Conservation (phyloP, 2,329 filamentous ascomycete genomes). For the Arthrobotrys entomopaga region DNA sequence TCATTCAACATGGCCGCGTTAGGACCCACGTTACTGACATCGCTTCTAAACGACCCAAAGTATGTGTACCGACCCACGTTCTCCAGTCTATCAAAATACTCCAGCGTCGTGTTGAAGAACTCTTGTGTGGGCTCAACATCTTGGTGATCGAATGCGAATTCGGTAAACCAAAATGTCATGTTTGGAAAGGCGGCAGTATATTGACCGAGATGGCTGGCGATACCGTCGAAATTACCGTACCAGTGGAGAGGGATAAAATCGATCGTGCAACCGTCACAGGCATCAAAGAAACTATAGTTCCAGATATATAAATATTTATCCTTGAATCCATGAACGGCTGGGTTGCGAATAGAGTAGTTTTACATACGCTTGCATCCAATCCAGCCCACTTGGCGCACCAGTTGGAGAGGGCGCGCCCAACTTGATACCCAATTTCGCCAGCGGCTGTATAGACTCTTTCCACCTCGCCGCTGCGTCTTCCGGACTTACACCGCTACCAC, state of each 20-base stretch:
- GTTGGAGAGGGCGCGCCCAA: constrained; percentile 78
- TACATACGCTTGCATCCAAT: constrained; percentile 73
- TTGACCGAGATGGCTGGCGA: constrained; percentile 74
- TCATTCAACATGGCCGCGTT: constrained; percentile 77
- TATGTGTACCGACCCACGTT: constrained; percentile 76
- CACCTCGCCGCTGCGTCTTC: constrained; percentile 73
- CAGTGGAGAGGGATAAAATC: constrained; percentile 74
- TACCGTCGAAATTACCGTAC: constrained; percentile 75
- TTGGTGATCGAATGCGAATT: constrained; percentile 74
- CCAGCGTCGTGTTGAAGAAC: constrained; percentile 74
- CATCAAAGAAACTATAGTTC: constrained; percentile 55
- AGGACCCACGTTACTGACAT: constrained; percentile 77
- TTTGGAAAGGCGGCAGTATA: constrained; percentile 71
- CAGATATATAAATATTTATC: constrained; percentile 2
- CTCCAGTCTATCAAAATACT: constrained; percentile 73
- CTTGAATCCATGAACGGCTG: not conserved
- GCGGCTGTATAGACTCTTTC: constrained; percentile 76
- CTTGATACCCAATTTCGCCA: constrained; percentile 72
- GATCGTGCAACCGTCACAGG: constrained; percentile 67
- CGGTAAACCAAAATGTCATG: constrained; percentile 78
- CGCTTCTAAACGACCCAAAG: constrained; percentile 78
- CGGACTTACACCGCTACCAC: constrained; percentile 73
- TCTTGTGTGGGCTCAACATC: constrained; percentile 69
- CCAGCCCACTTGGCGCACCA: constrained; percentile 69
- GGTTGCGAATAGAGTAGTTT: not conserved